Evolutionary conservation across 192 early-diverging fungal genomes (phyloP).

Genomic region (Mortierella claussenii): DNA sequence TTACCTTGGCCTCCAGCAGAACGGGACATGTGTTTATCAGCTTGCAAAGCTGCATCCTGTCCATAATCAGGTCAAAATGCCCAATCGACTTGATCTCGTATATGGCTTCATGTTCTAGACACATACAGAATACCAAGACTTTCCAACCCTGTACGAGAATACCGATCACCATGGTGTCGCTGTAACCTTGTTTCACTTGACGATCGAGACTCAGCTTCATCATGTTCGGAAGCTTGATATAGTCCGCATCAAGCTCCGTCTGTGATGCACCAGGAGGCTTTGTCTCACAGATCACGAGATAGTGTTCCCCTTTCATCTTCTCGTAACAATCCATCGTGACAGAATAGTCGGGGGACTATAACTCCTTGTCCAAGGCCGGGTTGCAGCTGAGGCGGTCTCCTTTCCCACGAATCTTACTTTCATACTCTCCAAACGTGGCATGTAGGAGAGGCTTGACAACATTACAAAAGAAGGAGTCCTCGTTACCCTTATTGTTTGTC

Average conservation of each 20-base stretch:
- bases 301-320: slow-evolving; percentile 16
- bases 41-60: slow-evolving; percentile 36
- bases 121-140: slow-evolving; percentile 18
- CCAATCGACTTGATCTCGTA: slow-evolving; percentile 29
- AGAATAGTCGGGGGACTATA: slow-evolving; percentile 19
- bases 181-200: slow-evolving; percentile 28
- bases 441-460: slow-evolving; percentile 26
- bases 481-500: slow-evolving; percentile 26
- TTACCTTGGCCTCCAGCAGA: slow-evolving; percentile 29
- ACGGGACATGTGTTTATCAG: slow-evolving; percentile 36
- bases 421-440: slow-evolving; percentile 26
- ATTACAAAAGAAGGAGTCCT: slow-evolving; percentile 29
- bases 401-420: slow-evolving; percentile 32
- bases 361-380: slow-evolving; percentile 20
- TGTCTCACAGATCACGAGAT: slow-evolving; percentile 24
- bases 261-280: slow-evolving; percentile 31
- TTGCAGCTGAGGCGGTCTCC: slow-evolving; percentile 21
- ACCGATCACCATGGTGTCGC: slow-evolving; percentile 12
- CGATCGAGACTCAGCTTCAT: slow-evolving; percentile 29
- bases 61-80: slow-evolving; percentile 28
- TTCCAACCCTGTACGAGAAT: slow-evolving; percentile 26
- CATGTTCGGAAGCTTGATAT: slow-evolving; percentile 38
- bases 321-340: slow-evolving; percentile 24
- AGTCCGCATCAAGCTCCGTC: slow-evolving; percentile 27
- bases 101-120: slow-evolving; percentile 28